Evolutionary conservation across 2,329 filamentous ascomycete genomes (phyloP).

Genomic region (Colletotrichum tanaceti): DNA sequence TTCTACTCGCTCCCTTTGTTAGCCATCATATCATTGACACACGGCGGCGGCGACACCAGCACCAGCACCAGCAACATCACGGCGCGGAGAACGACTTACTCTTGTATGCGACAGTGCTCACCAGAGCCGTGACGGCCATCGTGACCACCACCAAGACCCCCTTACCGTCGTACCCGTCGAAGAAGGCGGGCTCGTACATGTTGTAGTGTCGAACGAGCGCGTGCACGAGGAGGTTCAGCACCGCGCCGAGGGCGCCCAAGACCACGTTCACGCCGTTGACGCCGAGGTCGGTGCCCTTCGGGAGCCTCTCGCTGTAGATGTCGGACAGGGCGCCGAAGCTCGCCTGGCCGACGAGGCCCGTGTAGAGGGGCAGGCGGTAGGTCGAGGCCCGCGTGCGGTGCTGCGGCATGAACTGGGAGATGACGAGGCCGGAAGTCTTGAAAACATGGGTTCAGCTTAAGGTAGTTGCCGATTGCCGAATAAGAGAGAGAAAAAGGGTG

Average conservation of each 20-base stretch:
- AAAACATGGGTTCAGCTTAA: background rate
- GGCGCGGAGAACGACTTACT: slow-evolving; percentile 40
- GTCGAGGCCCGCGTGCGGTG: slow-evolving; percentile 41
- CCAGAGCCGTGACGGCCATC: slow-evolving; percentile 47
- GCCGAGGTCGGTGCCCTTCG: slow-evolving; percentile 46
- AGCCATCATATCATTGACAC: too few relatives aligned
- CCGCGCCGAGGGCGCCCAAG: slow-evolving; percentile 46
- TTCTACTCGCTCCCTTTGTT: slow-evolving; percentile 38
- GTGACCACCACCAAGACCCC: slow-evolving; percentile 47
- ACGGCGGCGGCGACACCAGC: background rate
- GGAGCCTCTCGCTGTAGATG: slow-evolving; percentile 49
- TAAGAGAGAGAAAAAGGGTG: too few relatives aligned
- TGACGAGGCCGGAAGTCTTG: slow-evolving; percentile 46
- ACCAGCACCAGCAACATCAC: background rate
- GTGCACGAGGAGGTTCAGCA: slow-evolving; percentile 47
- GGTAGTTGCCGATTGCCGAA: too few relatives aligned
- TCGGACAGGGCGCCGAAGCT: slow-evolving; percentile 47
- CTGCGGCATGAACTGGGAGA: slow-evolving; percentile 47
- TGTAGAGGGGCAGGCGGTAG: slow-evolving; percentile 47
- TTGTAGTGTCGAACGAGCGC: slow-evolving; percentile 43
- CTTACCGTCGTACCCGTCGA: slow-evolving; percentile 42
- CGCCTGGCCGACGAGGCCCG: slow-evolving; percentile 47
- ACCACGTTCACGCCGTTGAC: slow-evolving; percentile 48
- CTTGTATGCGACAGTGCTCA: slow-evolving; percentile 48
- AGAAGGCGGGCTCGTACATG: slow-evolving; percentile 45